phyloP scores from a whole-genome alignment of 2,329 filamentous ascomycete genomes.

The Apiospora saccharicola region DNA sequence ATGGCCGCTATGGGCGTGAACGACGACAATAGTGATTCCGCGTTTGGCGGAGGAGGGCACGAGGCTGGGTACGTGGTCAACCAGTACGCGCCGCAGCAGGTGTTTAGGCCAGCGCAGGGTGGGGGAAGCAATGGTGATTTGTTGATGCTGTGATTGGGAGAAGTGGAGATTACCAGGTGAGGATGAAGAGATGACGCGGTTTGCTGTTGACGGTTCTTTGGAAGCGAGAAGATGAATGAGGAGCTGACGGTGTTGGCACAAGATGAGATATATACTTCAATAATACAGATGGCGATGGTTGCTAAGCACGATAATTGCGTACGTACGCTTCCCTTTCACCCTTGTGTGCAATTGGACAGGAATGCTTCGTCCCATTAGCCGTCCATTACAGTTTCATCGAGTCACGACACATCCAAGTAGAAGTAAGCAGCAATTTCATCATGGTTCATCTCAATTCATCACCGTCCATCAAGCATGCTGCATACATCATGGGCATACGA shows the following conservation, averaged over 20 bases:
- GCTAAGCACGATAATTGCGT: neutral
- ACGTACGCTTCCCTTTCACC: neutral
- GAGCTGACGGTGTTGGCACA: neutral
- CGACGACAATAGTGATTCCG: constrained; percentile 66
- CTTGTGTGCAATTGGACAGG: neutral
- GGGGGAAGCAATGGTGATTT: constrained; percentile 74
- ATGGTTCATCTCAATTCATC: neutral
- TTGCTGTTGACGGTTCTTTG: neutral
- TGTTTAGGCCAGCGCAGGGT: constrained; percentile 73
- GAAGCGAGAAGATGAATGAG: neutral
- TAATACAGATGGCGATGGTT: constrained; percentile 6
- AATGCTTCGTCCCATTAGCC: neutral
- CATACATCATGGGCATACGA: neutral
- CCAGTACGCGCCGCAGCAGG: constrained; percentile 79
- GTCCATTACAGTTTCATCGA: neutral
- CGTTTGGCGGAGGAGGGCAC: constrained; percentile 66
- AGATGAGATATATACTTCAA: constrained; percentile 12
- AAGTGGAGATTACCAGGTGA: neutral
- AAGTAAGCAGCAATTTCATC: neutral
- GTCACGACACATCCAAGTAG: neutral
- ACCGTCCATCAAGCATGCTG: neutral
- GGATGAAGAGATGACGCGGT: neutral
- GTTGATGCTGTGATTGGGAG: constrained; percentile 62
- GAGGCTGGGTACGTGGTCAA: constrained; percentile 76
- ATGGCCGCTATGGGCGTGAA: constrained; percentile 76